Base-by-base conservation (phyloP, 106 monocot species). In the Allium sativum region DNA sequence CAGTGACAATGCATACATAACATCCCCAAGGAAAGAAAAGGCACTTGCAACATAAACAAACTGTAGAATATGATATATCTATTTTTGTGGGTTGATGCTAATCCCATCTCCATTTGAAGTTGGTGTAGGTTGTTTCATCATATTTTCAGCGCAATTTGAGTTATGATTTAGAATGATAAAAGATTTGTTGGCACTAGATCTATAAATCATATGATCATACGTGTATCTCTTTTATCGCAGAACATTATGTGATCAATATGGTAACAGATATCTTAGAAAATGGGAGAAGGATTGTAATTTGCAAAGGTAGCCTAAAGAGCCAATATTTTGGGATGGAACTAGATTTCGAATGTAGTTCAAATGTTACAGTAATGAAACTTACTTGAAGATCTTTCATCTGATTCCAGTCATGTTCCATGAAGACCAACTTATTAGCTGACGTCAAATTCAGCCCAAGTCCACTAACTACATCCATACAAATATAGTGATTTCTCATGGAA, bases 371-470 rank as follows among this genome's bases (percentile, higher is more conserved):
- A 31, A 48, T 52, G 21, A 51, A 68, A 72, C 56, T 42, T 65
- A 90, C 94, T 83, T 95, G 94, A 40, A 71, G 94, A 79, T 95
- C 94, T 67, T 79, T 95, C 94, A 95, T 95, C 69, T 89, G 94
- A 70, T 95, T 95, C 94, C 94, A 95, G 52, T 95, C 94, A 86
- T 95, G 94, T 72, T 95, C 90, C 94, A 95, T 81, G 48, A 95
- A 95, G 67, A 95, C 79, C 55, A 95, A 46, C 44, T 89, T 95
- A 72, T 95, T 90, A 74, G 94, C 94, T 19, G 94, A 90, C 21
- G 94, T 90, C 66, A 95, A 70, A 70, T 95, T 95, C 72, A 95
- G 77, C 48, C 94, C 94, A 77, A 95, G 85, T 40, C 94, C 94
- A 68, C 94, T 90, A 77, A 95, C 94, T 95, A 73, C 51, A 81